Evolutionary conservation across 2,329 filamentous ascomycete genomes (phyloP).

Genomic region (Orbilia quercus): DNA sequence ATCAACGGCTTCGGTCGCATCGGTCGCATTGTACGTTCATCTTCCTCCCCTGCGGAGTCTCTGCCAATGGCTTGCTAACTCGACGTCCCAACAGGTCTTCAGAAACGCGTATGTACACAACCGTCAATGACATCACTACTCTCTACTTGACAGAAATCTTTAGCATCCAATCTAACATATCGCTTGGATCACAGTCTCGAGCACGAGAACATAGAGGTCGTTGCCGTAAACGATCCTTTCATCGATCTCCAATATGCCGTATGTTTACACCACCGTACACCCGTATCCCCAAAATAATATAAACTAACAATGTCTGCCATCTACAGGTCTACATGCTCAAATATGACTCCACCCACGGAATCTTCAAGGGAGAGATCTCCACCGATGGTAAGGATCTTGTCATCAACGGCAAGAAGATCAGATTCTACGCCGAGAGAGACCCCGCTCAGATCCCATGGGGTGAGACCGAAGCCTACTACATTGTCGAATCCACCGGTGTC

Average conservation of each 20-base stretch:
- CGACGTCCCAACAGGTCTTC: slow-evolving; percentile 73
- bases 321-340: slow-evolving; percentile 98
- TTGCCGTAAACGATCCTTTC: slow-evolving; percentile 99
- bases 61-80: slow-evolving; percentile 4
- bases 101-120: slow-evolving; percentile 82
- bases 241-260: slow-evolving; percentile 95
- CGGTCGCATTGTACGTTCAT: slow-evolving; percentile 79
- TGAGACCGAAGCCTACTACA: slow-evolving; percentile 87
- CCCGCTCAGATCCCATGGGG: slow-evolving; percentile 89
- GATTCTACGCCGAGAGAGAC: slow-evolving; percentile 94
- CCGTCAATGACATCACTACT: slow-evolving; percentile 31
- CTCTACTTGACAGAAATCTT: background rate
- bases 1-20: slow-evolving; percentile 93
- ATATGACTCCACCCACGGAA: slow-evolving; percentile 97
- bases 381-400: slow-evolving; percentile 73
- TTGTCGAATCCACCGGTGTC: slow-evolving; percentile 97
- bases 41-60: slow-evolving; percentile 27
- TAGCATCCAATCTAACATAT: slow-evolving; percentile 10
- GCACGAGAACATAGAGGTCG: slow-evolving; percentile 87
- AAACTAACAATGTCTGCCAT: background rate
- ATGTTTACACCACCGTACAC: background rate
- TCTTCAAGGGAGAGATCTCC: slow-evolving; percentile 91
- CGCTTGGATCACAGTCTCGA: slow-evolving; percentile 70
- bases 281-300: background rate
- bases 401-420: slow-evolving; percentile 94